Base-by-base conservation (phyloP, 2,329 filamentous ascomycete genomes). In the Alternaria gansuensis region DNA sequence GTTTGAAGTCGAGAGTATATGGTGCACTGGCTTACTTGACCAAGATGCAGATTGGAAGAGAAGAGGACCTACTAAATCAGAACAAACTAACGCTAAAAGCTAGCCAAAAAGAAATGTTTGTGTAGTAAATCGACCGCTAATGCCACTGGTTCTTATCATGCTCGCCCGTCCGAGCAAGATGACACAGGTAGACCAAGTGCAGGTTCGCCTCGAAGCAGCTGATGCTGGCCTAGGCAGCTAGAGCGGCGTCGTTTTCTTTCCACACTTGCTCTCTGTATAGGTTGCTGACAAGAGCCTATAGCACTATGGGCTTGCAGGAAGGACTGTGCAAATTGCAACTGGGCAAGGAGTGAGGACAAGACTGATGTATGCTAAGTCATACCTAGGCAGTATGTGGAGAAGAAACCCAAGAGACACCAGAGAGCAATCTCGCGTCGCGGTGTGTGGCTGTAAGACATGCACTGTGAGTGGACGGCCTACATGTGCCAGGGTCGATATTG, bases 261-360 rank as follows among this genome's bases (percentile, higher is more conserved):
- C 52, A 41, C 33, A 43, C 36, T 26, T 28, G 43, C 24, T 48
- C 17, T 4, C 34, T 23, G 36, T 54, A 41, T 33, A 37, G 21
- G n/a, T 23, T 21, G 17, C 39, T 28, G 29, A 46, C 10, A 10
- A 14, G 23, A 39, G 34, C 33, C 46, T 24, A 50, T 39, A 28
- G 39, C 13, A 2, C 33, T 8, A 50, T 37, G 34, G 46, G 39
- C 14, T 23, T 39, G 33, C 29, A 50, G 10, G 39, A 21, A n/a
- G 34, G 23, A 11, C 10, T n/a, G 17, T 55, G 45, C 36, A 21
- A 34, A 34, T 14, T 40, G 24, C 39, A 13, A 26, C 31, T 1
- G 7, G 26, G 46, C 10, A 45, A 33, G 26, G 26, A 46, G 17
- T 36, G 31, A 17, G 51, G 29, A 23, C 51, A 5, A 52, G 48